These are phyloP conservation scores for Russula ochroleuca DNA, from an alignment of 768 basidiomycete species.

Conservation along the genomic window DNA sequence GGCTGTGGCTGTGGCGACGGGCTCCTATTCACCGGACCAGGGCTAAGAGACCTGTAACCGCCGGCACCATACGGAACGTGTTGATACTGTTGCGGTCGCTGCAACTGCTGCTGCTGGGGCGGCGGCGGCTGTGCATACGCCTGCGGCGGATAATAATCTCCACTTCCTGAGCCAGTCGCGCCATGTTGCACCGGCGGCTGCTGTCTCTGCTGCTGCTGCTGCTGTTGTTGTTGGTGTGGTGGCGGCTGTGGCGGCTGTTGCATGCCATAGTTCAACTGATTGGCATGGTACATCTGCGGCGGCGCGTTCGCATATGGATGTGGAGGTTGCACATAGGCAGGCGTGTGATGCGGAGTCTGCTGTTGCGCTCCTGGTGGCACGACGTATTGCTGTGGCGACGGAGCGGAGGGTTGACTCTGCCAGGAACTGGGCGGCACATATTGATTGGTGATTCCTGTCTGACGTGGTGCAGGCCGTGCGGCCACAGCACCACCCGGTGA, in stretches of 20 bases:
- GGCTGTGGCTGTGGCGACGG: slow-evolving; percentile 50
- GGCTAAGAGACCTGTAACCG: slow-evolving; percentile 44
- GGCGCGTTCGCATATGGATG: slow-evolving; percentile 24
- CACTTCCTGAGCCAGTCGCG: slow-evolving; percentile 7
- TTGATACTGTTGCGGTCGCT: slow-evolving; percentile 37
- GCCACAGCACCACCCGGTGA: slow-evolving; percentile 7
- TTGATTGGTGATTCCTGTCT: slow-evolving; percentile 11
- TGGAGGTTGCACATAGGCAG: slow-evolving; percentile 20
- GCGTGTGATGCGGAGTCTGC: slow-evolving; percentile 16
- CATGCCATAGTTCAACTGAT: slow-evolving; percentile 6
- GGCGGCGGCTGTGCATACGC: slow-evolving; percentile 14
- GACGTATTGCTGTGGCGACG: slow-evolving; percentile 25
- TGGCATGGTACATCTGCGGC: slow-evolving; percentile 17
- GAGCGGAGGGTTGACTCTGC: slow-evolving; percentile 8
- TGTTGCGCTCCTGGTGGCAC: slow-evolving; percentile 23
- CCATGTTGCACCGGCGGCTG: slow-evolving; percentile 18
- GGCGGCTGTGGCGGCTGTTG: slow-evolving; percentile 3
- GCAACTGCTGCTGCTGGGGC: slow-evolving; percentile 31
- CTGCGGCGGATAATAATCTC: slow-evolving; percentile 22
- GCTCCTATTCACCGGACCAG: slow-evolving; percentile 40
- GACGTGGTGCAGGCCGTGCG: slow-evolving; percentile 14
- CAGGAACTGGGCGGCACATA: slow-evolving; percentile 11
- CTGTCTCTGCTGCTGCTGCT: slow-evolving; percentile 21
- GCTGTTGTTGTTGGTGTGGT: slow-evolving; percentile 30
- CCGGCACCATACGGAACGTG: slow-evolving; percentile 32